These are phyloP conservation scores for Aspergillus aculeatinus DNA, from an alignment of 2,329 filamentous ascomycete genomes.

Conservation along the genomic window DNA sequence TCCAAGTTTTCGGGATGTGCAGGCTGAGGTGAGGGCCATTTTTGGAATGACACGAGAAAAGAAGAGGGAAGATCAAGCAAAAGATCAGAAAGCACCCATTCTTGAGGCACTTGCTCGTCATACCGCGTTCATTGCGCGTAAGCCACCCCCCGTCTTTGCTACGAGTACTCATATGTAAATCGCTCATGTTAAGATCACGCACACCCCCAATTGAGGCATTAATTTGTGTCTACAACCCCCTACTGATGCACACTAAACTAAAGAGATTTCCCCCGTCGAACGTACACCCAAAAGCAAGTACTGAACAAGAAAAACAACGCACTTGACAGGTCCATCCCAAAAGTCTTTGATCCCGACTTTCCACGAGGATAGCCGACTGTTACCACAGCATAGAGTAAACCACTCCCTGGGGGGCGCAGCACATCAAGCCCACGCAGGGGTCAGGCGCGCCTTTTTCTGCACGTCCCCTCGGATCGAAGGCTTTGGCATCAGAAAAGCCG, in stretches of 20 bases:
- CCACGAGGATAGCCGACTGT: constrained; percentile 4
- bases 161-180: not conserved
- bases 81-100: too few species aligned
- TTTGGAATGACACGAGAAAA: not conserved
- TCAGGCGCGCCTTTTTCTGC: not conserved
- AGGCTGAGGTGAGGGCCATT: not conserved
- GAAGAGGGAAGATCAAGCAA: not conserved
- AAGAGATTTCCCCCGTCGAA: not conserved
- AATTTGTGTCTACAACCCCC: too few species aligned
- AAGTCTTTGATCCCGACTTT: not conserved
- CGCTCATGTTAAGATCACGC: not conserved
- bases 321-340: constrained; percentile 1
- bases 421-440: not conserved
- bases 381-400: too few species aligned
- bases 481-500: too few species aligned
- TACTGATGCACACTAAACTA: not conserved
- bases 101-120: not conserved
- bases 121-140: not conserved
- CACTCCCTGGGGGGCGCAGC: not conserved
- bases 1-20: constrained; percentile 7
- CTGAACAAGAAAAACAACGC: not conserved
- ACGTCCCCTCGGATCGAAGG: not conserved
- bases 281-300: too few species aligned
- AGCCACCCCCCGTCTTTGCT: not conserved
- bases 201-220: not conserved